Evolutionary conservation across 2,329 filamentous ascomycete species (phyloP), one percentile per base, ranked within the genome.

Genomic region (Aureobasidium sp.): DNA sequence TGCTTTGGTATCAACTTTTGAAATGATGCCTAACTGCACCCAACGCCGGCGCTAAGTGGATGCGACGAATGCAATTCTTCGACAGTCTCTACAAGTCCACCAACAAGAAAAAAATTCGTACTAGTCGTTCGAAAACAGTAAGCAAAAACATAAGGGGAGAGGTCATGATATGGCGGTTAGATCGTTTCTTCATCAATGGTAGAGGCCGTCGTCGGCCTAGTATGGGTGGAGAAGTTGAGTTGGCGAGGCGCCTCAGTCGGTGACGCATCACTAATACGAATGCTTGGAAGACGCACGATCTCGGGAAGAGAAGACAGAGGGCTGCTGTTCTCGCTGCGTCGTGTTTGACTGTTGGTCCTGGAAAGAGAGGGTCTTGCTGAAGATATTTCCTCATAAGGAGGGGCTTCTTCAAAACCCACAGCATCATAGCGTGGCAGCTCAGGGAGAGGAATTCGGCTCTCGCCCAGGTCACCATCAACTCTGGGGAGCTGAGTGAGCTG

Each of bases 391-490:
- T 51, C 45, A 22, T 77, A 77, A 4, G 70, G 72, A 16, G 74
- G 74, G n/a, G 74, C 73, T 40, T 76, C 71, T 56, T 75, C 73
- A 48, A 66, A 68, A 3, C 64, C 66, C 24, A 60, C 60, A 22
- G 57, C 56, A 27, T 68, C 65, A 44, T 70, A 70, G 2, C 61
- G 61, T 21, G 67, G 67, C 22, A 67, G 66, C 38, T 67, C 65
- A 19, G 59, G 56, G 34, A 58, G 47, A 16, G 66, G 66, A 14
- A 66, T 64, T 1, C 56, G 59, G 14, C 56, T 57, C 14, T 64
- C 62, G 7, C 60, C 65, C 12, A 68, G 25, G 35, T 69, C 66
- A 10, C 57, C 66, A 22, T 67, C 65, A 24, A 10, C 25, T 12
- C 47, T 24, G 17, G 35, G 47, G 10, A 40, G 25, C 12, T 38